Conservation (phyloP, 495 filamentous ascomycete genomes). For the Aspergillus bridgeri region DNA sequence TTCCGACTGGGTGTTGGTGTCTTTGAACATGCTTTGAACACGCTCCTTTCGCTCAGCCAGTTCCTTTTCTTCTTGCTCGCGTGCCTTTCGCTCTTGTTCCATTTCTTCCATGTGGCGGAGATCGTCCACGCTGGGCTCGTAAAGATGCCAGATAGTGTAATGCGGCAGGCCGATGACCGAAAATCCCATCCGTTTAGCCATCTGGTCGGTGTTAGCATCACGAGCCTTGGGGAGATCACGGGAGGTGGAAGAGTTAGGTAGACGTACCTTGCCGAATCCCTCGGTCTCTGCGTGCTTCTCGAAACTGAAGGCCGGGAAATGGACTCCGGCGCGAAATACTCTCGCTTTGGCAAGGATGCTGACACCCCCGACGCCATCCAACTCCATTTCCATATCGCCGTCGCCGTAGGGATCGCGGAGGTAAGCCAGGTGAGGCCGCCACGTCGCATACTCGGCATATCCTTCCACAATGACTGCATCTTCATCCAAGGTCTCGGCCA, state of each 20-base stretch:
- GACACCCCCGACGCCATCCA: constrained; percentile 95
- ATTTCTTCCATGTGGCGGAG: constrained; percentile 98
- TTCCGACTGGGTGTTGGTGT: constrained; percentile 71
- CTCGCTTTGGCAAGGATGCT: constrained; percentile 95
- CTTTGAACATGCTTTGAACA: constrained; percentile 52
- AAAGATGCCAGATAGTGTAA: constrained; percentile 99
- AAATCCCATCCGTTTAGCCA: constrained; percentile 93
- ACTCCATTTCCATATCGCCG: constrained; percentile 99
- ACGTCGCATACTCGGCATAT: constrained; percentile 98
- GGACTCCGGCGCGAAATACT: constrained; percentile 90
- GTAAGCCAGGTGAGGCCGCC: constrained; percentile 96
- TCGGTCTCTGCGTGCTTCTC: constrained; percentile 99
- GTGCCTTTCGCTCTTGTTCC: constrained; percentile 72
- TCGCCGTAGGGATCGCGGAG: constrained; percentile 96
- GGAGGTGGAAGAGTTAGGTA: not conserved
- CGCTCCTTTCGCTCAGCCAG: constrained; percentile 47
- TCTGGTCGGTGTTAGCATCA: constrained; percentile 54
- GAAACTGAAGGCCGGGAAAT: constrained; percentile 98
- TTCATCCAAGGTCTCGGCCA: constrained; percentile 94
- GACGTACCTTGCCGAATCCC: constrained; percentile 90
- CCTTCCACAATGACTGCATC: constrained; percentile 99
- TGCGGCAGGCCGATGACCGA: constrained; percentile 97
- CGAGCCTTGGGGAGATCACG: too few species aligned
- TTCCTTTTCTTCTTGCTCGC: constrained; percentile 71
- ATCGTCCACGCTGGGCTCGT: constrained; percentile 96